These are phyloP conservation scores for Eutypa lata DNA, from an alignment of 2,329 filamentous ascomycete species.

Conservation along the genomic window DNA sequence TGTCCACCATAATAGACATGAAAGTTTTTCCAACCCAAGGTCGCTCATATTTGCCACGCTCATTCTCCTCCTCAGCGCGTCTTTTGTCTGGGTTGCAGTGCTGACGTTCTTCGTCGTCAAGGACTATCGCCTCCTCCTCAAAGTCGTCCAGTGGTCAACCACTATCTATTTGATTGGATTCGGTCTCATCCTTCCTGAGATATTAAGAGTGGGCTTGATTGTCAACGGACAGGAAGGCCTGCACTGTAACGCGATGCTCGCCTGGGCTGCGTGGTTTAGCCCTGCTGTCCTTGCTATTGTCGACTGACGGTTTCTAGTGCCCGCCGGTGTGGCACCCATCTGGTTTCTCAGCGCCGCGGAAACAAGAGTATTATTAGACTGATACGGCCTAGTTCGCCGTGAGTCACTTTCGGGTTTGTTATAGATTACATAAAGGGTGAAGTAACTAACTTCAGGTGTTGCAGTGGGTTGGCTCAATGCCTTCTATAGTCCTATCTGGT, in stretches of 20 bases:
- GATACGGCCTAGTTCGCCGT: constrained; percentile 17
- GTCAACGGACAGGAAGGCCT: constrained; percentile 10
- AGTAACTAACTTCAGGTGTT: no score
- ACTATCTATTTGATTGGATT: constrained; percentile 19
- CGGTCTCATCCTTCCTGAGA: constrained; percentile 15
- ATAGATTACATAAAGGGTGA: no score
- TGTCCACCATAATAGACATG: no score
- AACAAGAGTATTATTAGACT: constrained; percentile 10
- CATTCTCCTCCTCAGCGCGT: constrained; percentile 13
- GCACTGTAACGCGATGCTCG: constrained; percentile 15
- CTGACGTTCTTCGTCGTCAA: constrained; percentile 17
- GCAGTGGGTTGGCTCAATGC: neutral
- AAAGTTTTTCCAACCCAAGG: neutral
- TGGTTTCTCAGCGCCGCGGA: constrained; percentile 11
- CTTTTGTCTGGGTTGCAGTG: constrained; percentile 17
- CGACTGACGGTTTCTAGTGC: constrained; percentile 16
- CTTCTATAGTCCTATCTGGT: neutral
- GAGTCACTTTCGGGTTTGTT: no score
- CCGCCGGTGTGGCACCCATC: constrained; percentile 5
- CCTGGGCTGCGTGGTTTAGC: constrained; percentile 19
- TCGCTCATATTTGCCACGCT: constrained; percentile 7
- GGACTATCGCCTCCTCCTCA: constrained; percentile 16
- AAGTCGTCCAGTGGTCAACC: constrained; percentile 17
- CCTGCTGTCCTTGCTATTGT: constrained; percentile 8
- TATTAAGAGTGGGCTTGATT: constrained; percentile 17